Evolutionary conservation across 495 filamentous ascomycete species (phyloP).

Genomic region (Penicillium steckii): DNA sequence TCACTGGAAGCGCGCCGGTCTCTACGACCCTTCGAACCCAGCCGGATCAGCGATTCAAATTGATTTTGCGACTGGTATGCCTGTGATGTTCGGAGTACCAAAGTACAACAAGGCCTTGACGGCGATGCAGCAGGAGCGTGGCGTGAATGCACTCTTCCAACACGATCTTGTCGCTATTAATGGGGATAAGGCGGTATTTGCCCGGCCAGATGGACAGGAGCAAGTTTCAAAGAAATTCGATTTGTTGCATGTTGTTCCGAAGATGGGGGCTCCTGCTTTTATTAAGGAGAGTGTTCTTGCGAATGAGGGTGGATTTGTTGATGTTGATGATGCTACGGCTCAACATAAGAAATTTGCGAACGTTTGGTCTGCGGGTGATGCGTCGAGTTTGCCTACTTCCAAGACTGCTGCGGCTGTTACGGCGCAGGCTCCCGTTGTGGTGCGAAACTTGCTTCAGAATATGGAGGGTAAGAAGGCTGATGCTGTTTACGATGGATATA

Average conservation of each 20-base stretch:
- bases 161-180: conserved; percentile 64
- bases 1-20: conserved; percentile 59
- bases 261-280: conserved; percentile 61
- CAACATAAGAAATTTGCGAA: conserved; percentile 63
- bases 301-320: conserved; percentile 61
- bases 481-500: conserved; percentile 63
- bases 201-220: conserved; percentile 40
- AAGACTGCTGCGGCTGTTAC: conserved; percentile 70
- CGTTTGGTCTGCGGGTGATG: conserved; percentile 69
- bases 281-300: conserved; percentile 57
- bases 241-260: conserved; percentile 59
- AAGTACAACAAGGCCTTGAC: conserved; percentile 65
- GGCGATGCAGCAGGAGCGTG: conserved; percentile 58
- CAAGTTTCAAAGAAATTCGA: conserved; percentile 55
- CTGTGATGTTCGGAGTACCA: conserved; percentile 66
- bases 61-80: conserved; percentile 60
- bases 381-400: conserved; percentile 63
- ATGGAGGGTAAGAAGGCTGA: conserved; percentile 55
- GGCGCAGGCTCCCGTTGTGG: conserved; percentile 58
- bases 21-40: conserved; percentile 48
- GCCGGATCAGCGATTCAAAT: conserved; percentile 54
- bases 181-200: conserved; percentile 55
- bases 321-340: conserved; percentile 59
- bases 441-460: conserved; percentile 51
- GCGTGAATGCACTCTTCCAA: conserved; percentile 64